Evolutionary conservation across 306 rosid species (phyloP).

Genomic region (Psophocarpus tetragonolobus): DNA sequence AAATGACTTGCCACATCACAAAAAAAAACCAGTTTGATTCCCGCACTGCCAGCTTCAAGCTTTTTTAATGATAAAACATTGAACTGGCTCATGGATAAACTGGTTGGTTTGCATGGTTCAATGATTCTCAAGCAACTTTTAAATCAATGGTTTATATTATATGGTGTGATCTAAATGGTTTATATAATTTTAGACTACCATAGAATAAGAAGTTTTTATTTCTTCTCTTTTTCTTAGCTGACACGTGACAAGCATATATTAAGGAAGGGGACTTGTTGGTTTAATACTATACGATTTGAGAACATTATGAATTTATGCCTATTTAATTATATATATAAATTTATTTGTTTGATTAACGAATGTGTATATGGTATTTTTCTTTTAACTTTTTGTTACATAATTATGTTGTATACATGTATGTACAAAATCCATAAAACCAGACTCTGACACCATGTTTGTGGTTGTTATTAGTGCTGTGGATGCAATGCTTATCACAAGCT

Average conservation of each 20-base stretch:
- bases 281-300: not conserved
- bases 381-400: not conserved
- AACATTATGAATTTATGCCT: not conserved
- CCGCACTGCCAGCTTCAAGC: not conserved
- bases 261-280: not conserved
- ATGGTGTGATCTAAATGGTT: not conserved
- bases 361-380: not conserved
- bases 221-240: not conserved
- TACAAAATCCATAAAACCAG: not conserved
- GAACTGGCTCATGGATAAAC: not conserved
- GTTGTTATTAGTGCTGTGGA: constrained; percentile 73
- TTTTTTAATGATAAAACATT: not conserved
- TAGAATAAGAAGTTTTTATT: not conserved
- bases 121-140: not conserved
- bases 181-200: not conserved
- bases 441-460: constrained; percentile 9
- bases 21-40: not conserved
- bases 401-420: not conserved
- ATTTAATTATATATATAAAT: not conserved
- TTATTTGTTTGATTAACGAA: not conserved
- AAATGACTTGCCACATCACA: not conserved
- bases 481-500: constrained; percentile 95
- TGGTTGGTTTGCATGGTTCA: not conserved
- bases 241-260: not conserved
- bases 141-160: not conserved